phyloP scores from a whole-genome alignment of 2,329 filamentous ascomycete genomes.

The Shiraia sp. region DNA sequence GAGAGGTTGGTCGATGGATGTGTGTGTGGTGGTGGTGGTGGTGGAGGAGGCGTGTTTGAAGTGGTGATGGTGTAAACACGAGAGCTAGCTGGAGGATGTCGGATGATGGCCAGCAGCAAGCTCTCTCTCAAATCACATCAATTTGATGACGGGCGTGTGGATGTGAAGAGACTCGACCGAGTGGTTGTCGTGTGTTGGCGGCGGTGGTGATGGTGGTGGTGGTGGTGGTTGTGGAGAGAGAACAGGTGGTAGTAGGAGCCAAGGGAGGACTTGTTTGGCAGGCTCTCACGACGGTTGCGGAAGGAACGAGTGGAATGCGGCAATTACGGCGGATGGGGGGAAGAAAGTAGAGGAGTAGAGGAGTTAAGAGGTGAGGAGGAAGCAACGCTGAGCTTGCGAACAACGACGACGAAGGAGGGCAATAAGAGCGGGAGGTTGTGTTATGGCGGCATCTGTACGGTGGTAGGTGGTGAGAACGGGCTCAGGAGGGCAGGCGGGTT shows the following conservation, averaged over 20 bases:
- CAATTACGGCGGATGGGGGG: conserved; percentile 15
- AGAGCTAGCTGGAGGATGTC: conserved; percentile 24
- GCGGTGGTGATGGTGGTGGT: conserved; percentile 20
- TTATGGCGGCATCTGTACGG: conserved; percentile 35
- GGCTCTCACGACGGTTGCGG: conserved; percentile 29
- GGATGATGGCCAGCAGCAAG: conserved; percentile 31
- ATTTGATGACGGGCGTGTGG: conserved; percentile 30
- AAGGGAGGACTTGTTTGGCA: no score
- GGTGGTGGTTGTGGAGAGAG: conserved; percentile 18
- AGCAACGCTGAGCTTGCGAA: conserved; percentile 33
- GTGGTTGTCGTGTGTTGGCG: conserved; percentile 37
- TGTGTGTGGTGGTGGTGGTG: no score
- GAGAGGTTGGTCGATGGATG: no score
- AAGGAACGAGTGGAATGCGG: conserved; percentile 34
- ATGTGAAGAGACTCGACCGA: conserved; percentile 37
- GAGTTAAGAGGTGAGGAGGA: conserved; percentile 10
- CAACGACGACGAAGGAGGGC: conserved; percentile 27
- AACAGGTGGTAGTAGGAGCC: conserved; percentile 23
- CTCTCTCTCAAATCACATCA: conserved; percentile 39
- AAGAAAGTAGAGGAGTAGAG: conserved; percentile 7
- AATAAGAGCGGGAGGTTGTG: conserved; percentile 22
- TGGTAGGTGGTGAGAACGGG: conserved; percentile 29
- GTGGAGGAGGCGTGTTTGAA: conserved; percentile 17
- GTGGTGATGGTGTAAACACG: conserved; percentile 20
- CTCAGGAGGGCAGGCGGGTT: conserved; percentile 19